phyloP scores from a whole-genome alignment of 1,284 basidiomycete species.

The Porogramme epimiltina region DNA sequence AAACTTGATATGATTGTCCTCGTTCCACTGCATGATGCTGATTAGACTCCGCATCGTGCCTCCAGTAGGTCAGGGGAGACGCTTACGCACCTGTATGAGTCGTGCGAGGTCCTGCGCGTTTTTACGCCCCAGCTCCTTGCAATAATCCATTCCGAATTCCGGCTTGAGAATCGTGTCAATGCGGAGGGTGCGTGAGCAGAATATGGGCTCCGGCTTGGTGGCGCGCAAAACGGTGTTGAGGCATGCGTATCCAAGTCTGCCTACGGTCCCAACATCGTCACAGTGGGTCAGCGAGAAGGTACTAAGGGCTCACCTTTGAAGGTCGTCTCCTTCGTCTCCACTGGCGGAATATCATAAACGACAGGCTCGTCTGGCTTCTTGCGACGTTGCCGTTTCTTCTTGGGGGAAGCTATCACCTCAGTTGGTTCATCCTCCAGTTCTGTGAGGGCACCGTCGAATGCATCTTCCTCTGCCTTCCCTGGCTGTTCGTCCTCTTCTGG shows the following conservation, averaged over 20 bases:
- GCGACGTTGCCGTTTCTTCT: conserved; percentile 40
- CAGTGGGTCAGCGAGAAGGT: too few species aligned
- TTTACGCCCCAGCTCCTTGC: conserved; percentile 76
- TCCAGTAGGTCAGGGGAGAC: not conserved
- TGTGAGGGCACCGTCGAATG: conserved; percentile 31
- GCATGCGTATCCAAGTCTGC: conserved; percentile 82
- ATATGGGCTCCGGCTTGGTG: conserved; percentile 68
- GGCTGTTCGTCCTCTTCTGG: not conserved
- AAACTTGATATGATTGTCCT: conserved; percentile 75
- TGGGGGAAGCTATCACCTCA: conserved; percentile 24
- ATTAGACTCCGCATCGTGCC: not conserved
- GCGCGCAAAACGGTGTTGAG: conserved; percentile 82
- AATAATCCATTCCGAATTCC: conserved; percentile 66
- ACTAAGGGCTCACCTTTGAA: conserved; percentile 57
- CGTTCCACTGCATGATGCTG: conserved; percentile 79
- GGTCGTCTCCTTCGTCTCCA: conserved; percentile 60
- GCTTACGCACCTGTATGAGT: conserved; percentile 50
- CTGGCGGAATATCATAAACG: conserved; percentile 72
- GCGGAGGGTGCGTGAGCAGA: conserved; percentile 57
- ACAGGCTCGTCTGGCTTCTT: conserved; percentile 55
- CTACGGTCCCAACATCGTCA: too few species aligned
- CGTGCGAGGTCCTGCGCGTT: conserved; percentile 74
- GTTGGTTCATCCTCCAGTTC: conserved; percentile 21
- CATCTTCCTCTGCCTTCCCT: conserved; percentile 8
- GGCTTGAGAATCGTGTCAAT: conserved; percentile 82